These are phyloP conservation scores for Candida pseudocylindracea DNA, from an alignment of 1,139 yeast genomes.

Conservation along the genomic window DNA sequence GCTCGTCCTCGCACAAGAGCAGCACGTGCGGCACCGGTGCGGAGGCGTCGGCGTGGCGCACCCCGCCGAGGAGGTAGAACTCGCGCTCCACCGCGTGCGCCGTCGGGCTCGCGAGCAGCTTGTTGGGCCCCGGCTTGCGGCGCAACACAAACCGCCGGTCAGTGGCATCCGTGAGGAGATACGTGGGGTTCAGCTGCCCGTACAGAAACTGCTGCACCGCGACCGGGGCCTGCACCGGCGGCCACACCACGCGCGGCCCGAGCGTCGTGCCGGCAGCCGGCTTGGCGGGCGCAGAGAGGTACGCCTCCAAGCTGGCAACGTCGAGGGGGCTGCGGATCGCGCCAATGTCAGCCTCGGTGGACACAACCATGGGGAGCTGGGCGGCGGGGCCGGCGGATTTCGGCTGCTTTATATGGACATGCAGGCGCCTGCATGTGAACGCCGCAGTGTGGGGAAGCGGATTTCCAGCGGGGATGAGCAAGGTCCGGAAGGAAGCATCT, in stretches of 20 bases:
- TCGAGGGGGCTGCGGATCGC: too few species aligned
- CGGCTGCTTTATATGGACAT: too few species aligned
- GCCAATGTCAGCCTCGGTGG: too few species aligned
- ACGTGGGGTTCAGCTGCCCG: conserved; percentile 53
- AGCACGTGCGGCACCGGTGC: conserved; percentile 29
- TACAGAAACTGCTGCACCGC: conserved; percentile 29
- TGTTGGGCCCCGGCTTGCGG: conserved; percentile 36
- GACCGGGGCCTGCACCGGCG: conserved; percentile 5
- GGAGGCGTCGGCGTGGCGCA: conserved; percentile 9
- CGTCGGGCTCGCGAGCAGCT: conserved; percentile 27
- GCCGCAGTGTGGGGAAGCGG: too few species aligned
- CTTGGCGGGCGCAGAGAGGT: too few species aligned
- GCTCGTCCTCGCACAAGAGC: conserved; percentile 28
- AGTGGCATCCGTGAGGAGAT: conserved; percentile 18
- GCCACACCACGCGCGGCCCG: background rate
- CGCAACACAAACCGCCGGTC: conserved; percentile 27
- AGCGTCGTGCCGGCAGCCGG: too few species aligned
- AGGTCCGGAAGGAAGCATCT: too few species aligned
- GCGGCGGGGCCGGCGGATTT: too few species aligned
- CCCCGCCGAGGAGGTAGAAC: conserved; percentile 27
- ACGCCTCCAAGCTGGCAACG: too few species aligned
- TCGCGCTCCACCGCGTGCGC: conserved; percentile 53
- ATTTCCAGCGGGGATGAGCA: too few species aligned
- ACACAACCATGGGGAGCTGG: too few species aligned
- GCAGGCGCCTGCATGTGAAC: too few species aligned